phyloP scores from a whole-genome alignment of 2,329 filamentous ascomycete genomes.

The Apiospora pterosperma region DNA sequence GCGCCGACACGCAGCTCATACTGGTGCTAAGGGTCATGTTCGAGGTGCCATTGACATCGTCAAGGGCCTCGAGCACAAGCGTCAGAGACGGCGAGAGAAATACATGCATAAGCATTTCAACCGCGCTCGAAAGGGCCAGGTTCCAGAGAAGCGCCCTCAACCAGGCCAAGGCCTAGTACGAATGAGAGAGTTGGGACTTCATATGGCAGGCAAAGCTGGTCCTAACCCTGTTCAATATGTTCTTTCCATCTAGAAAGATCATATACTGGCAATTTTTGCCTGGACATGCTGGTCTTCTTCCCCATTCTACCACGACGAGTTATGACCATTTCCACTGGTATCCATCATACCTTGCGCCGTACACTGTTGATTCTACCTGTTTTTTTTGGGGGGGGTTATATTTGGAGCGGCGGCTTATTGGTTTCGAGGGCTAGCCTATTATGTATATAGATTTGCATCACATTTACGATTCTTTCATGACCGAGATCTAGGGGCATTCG shows the following conservation, averaged over 20 bases:
- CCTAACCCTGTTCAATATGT: slow-evolving; percentile 65
- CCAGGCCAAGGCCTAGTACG: slow-evolving; percentile 87
- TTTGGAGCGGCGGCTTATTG: slow-evolving; percentile 10
- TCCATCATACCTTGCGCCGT: neutral
- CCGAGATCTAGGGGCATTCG: slow-evolving; percentile 1
- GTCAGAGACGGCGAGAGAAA: slow-evolving; percentile 70
- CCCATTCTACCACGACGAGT: neutral
- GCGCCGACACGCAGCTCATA: slow-evolving; percentile 26
- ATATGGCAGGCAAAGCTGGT: slow-evolving; percentile 78
- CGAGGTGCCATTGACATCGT: slow-evolving; percentile 97
- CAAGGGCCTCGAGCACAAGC: slow-evolving; percentile 92
- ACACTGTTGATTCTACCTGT: neutral
- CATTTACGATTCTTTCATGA: slow-evolving; percentile 3
- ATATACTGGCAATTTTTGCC: neutral
- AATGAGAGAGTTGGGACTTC: slow-evolving; percentile 87
- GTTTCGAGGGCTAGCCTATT: neutral
- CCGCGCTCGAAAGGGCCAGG: slow-evolving; percentile 68
- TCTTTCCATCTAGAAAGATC: slow-evolving; percentile 60
- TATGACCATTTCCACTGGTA: neutral
- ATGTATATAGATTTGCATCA: slow-evolving; percentile 4
- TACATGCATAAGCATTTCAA: slow-evolving; percentile 84
- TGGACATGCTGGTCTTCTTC: neutral
- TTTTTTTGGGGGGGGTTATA: slow-evolving; percentile 18
- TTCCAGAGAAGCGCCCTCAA: slow-evolving; percentile 61
- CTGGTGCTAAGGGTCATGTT: slow-evolving; percentile 58